Conservation (phyloP, 345 rosid genomes). For the Sonneratia caseolaris region DNA sequence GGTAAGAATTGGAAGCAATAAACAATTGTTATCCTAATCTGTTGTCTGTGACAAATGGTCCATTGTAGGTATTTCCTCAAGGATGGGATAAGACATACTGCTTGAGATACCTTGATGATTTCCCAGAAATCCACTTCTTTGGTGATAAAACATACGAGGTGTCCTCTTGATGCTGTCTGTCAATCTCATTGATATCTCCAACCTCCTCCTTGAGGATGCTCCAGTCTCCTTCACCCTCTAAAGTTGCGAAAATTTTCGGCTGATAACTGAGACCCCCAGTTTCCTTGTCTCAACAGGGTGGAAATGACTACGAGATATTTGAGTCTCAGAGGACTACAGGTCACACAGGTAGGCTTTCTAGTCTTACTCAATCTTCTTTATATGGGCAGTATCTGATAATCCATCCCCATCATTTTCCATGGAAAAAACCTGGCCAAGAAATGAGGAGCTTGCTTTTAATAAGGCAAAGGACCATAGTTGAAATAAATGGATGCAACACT, state of each 20-base stretch:
- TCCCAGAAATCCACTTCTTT: conserved; percentile 83
- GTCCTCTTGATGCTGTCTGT: not conserved
- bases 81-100: conserved; percentile 99
- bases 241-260: not conserved
- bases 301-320: conserved; percentile 81
- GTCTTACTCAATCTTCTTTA: not conserved
- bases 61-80: conserved; percentile 69
- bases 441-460: not conserved
- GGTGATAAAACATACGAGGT: conserved; percentile 99
- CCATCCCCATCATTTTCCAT: no score
- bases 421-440: no score
- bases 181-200: not conserved
- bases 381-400: not conserved
- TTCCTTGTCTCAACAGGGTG: conserved; percentile 51
- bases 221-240: not conserved
- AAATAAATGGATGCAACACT: no score
- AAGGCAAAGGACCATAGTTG: no score
- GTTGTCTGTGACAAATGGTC: conserved; percentile 5
- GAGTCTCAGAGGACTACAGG: conserved; percentile 81
- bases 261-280: not conserved
- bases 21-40: not conserved
- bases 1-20: not conserved
- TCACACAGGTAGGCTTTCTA: conserved; percentile 57
- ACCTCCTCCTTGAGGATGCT: not conserved
- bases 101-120: conserved; percentile 72